Evolutionary conservation across 148 eudicot genomes (phyloP), one percentile per base, ranked within the genome.

Genomic region (Silene uniflora): DNA sequence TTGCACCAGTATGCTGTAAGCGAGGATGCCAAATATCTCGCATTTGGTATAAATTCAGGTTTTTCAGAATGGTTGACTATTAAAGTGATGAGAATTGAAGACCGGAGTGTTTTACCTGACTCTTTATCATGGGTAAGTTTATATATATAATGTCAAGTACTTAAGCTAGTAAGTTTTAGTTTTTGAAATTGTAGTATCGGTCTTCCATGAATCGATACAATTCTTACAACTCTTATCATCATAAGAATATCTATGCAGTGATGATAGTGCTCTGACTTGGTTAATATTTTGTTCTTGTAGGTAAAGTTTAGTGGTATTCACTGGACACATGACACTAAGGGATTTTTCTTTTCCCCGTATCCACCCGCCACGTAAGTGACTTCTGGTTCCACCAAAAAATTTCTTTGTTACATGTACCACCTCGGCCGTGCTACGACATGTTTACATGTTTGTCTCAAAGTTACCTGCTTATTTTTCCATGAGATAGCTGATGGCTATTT

Each of bases 61-160:
- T 97, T 97, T 71, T 92, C 96, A 76, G 98, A 95, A 80, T 95
- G 98, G 98, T 84, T 92, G 32, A 89, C 93, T 58, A 86, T 95
- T 55, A 89, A 88, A 87, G 96, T 95, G 23, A 88, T 88, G 92
- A 79, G 76, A 66, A 81, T 90, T 76, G 91, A 95, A 47, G 93
- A 86, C 74, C 90, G 81, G 79, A 82, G n/a, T 10, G 79, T 82
- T 23, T 86, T 84, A 86, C 84, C 90, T 70, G 98, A 95, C 82
- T 83, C 84, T 42, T 69, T 95, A 79, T 88, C 92, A 60, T 90
- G 97, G 98, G 98, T 91, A 64, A 81, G 86, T 71, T 14, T 54
- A 25, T 55, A 70, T 70, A 25, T 17, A 59, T 81, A 70, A 1
- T 27, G 27, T 59, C 19, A 11, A 29, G 59, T 16, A 71, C 44